Evolutionary conservation across 805 yeast genomes (phyloP), one percentile per base, ranked within the genome.

Genomic region (Candida tallmaniae): DNA sequence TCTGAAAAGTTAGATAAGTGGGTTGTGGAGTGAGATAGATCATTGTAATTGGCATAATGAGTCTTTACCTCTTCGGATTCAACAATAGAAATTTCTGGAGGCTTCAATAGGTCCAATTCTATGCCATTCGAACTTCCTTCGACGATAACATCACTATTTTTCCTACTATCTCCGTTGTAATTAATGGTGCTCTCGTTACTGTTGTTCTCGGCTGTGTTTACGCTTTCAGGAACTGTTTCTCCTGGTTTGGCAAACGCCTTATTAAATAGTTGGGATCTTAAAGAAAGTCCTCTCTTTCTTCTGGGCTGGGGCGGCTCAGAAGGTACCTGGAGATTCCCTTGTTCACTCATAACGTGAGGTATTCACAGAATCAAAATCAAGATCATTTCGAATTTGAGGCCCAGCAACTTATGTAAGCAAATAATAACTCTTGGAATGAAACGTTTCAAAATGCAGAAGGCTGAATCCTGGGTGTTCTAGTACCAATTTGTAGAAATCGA

Each of bases 211-310:
- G n/a, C n/a, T n/a, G n/a, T n/a, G n/a, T n/a, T n/a, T n/a, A n/a
- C 9, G 23, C 23, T 20, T 20, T 20, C 23, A 20, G 23, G 23
- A 7, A 20, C 23, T 20, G 9, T 7, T 20, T 10, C 23, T 7
- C 26, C n/a, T n/a, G n/a, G n/a, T n/a, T n/a, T n/a, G 20, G 41
- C 44, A 27, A 33, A 47, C 42, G 65, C 52, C 40, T 68, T 75
- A 50, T 68, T 75, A 58, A 81, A 70, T 31, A 82, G 62, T 58
- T 82, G 87, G 0, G 83, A 67, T 40, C 89, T 65, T 36, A 82
- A 55, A 6, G 85, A 78, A 40, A 78, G 75, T 0, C 88, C 88
- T 46, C 89, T 57, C 41, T 70, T 72, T 42, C 84, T n/a, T 40
- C 36, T 20, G 10, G 7, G 23, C 23, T 10, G 9, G 23, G 9